Evolutionary conservation across 1,284 basidiomycete genomes (phyloP).

Genomic region (Apiotrichum veenhuisii): DNA sequence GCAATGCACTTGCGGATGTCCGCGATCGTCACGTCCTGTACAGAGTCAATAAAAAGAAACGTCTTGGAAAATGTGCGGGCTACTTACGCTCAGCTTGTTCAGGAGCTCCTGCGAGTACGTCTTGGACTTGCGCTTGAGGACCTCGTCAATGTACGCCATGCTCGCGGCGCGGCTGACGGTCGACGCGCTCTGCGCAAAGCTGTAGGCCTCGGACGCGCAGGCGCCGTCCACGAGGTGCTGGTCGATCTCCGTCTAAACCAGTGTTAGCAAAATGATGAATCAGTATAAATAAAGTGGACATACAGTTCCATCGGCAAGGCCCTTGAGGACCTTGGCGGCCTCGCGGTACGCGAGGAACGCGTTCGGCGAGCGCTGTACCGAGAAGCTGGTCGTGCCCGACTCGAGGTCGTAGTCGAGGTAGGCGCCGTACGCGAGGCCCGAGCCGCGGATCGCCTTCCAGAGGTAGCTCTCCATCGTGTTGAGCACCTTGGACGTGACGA

Average conservation of each 20-base stretch:
- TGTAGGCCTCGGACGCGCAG: constrained; percentile 84
- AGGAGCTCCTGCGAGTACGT: constrained; percentile 70
- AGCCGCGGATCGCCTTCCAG: constrained; percentile 87
- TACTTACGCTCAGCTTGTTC: constrained; percentile 57
- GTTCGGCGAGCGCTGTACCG: constrained; percentile 82
- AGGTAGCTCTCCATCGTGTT: constrained; percentile 94
- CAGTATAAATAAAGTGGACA: too few species aligned
- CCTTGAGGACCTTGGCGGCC: constrained; percentile 68
- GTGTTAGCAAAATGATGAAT: constrained; percentile 1
- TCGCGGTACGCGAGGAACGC: constrained; percentile 78
- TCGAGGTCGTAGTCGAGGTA: constrained; percentile 75
- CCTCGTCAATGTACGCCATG: constrained; percentile 80
- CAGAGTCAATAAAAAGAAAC: too few species aligned
- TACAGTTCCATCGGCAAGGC: constrained; percentile 73
- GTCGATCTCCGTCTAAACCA: constrained; percentile 70
- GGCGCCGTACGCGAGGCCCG: constrained; percentile 91
- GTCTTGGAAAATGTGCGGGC: not conserved
- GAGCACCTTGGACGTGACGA: constrained; percentile 79
- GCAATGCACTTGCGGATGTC: constrained; percentile 68
- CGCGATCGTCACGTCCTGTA: constrained; percentile 65
- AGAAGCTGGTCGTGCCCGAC: constrained; percentile 74
- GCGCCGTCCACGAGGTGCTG: constrained; percentile 83
- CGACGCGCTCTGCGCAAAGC: constrained; percentile 73
- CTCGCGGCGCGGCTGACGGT: constrained; percentile 78
- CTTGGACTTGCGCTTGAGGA: constrained; percentile 71